Evolutionary conservation across 805 yeast species (phyloP), one percentile per base, ranked within the genome.

Genomic region (Yamadazyma sp.): DNA sequence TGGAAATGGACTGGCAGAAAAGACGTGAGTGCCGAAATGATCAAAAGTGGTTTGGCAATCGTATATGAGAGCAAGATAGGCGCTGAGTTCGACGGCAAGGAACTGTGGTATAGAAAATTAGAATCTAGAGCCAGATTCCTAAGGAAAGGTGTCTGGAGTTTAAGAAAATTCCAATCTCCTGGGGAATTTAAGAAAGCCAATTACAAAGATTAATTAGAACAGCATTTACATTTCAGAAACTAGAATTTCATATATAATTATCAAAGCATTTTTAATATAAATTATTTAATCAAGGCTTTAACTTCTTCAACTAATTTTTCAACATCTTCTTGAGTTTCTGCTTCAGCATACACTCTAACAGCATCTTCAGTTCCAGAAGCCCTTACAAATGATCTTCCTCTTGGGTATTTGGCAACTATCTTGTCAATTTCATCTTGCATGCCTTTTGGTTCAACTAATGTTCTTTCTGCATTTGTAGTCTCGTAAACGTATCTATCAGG

Each of bases 331-430:
- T 44, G 33, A 13, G 64, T 72, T 2, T 65, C 69, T 0, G 96
- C 95, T 59, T 93, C 98, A 1, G 96, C 93, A 48, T 93, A 93
- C 5, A 93, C 86, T 49, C 98, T 76, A 1, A 93, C 97, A 0
- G 96, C 98, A 58, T 93, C 94, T 58, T 93, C 98, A 1, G 98
- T 93, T 10, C 98, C 98, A 41, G 95, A 83, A 7, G 98, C 98
- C 48, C 98, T 77, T 3, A 91, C 98, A 60, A 93, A 93, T 2
- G 95, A 81, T 52, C 98, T 75, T 2, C 91, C 97, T 12, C 60
- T 52, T 0, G 62, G 47, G 44, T 69, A 79, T 47, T 75, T 61
- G 7, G 62, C 52, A 13, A 91, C 91, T 19, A 74, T 54, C 4
- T 50, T 67, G 54, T 93, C 93, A 36, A 93, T 86, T 43, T 75